Evolutionary conservation across 352 stramenopile genomes (phyloP), one percentile per base, ranked within the genome.

Genomic region (Phytophthora brassicae): DNA sequence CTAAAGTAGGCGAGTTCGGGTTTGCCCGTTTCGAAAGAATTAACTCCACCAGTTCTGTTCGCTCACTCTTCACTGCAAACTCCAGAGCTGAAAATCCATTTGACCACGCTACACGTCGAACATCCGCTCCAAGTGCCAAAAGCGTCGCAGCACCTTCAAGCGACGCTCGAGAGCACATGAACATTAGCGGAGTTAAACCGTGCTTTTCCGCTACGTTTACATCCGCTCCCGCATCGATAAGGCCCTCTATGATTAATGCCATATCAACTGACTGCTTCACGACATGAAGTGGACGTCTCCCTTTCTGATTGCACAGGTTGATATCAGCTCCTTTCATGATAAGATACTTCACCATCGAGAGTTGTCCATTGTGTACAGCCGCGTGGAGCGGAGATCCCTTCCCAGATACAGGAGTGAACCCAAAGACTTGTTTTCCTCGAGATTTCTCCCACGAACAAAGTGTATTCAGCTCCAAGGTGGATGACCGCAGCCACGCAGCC

Each of bases 171-270:
- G 60, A 58, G 26, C 82, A 90, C 77, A 94, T 91, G 13, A 70
- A 65, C 83, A 94, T 92, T 14, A 95, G 70, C 4, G 87, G 81
- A n/a, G 87, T 95, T 48, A 84, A 60, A 1, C 87, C 87, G 22
- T 84, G 59, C 14, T 75, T 81, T 48, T 95, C 85, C 12, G 64
- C 66, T 5, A 75, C 71, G 39, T 95, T 66, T 38, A 94, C 68
- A 22, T 79, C 73, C 8, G 83, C 86, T 4, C 79, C 80, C 17
- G 68, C 71, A 41, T 75, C 64, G 35, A 89, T 66, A 4, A 94
- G 58, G 6, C 68, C 64, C 64, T 91, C 60, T 62, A 92, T 86
- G 41, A 92, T 90, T 22, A 72, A 35, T 1, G 75, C 74, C 67
- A 91, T 87, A 26, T 92, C 75, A 1, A 72, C 42, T 16, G 66